phyloP scores from a whole-genome alignment of 2,329 filamentous ascomycete genomes.

The Pseudogymnoascus sp. region DNA sequence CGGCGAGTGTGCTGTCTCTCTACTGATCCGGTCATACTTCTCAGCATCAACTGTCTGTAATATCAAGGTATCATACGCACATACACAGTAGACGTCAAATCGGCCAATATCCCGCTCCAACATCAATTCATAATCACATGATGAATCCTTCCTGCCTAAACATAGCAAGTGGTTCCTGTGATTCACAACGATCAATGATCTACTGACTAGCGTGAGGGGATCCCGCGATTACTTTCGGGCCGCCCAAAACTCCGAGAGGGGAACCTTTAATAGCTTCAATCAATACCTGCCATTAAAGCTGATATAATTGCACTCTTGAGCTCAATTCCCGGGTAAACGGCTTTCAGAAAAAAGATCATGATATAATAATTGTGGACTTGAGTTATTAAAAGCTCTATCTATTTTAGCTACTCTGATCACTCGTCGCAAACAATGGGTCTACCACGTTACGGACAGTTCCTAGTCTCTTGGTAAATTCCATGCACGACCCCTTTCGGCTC shows the following conservation, averaged over 20 bases:
- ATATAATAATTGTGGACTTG: not conserved
- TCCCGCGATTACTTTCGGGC: not conserved
- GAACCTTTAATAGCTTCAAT: not conserved
- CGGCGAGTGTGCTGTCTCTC: not conserved
- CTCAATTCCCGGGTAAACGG: not conserved
- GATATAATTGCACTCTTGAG: not conserved
- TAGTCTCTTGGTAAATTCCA: not conserved
- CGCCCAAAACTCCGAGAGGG: not conserved
- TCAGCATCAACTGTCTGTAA: not conserved
- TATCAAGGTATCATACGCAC: not conserved
- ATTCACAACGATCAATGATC: not conserved
- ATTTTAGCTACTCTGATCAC: not conserved
- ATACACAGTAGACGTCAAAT: not conserved
- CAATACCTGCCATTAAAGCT: not conserved
- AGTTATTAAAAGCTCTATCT: not conserved
- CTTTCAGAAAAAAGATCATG: not conserved
- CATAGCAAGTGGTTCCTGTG: not conserved
- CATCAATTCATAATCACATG: not conserved
- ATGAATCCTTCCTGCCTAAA: not conserved
- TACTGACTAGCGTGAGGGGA: constrained; percentile 1
- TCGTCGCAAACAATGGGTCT: not conserved
- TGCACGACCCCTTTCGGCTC: not conserved
- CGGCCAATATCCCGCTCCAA: too few relatives aligned
- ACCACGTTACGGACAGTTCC: not conserved
- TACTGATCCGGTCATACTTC: not conserved